Percentiles rank a stretch among this genome's conserved stretches.
phyloP scores from a whole-genome alignment of 2,329 filamentous ascomycete species.

The Decorospora gaudefroyi region DNA sequence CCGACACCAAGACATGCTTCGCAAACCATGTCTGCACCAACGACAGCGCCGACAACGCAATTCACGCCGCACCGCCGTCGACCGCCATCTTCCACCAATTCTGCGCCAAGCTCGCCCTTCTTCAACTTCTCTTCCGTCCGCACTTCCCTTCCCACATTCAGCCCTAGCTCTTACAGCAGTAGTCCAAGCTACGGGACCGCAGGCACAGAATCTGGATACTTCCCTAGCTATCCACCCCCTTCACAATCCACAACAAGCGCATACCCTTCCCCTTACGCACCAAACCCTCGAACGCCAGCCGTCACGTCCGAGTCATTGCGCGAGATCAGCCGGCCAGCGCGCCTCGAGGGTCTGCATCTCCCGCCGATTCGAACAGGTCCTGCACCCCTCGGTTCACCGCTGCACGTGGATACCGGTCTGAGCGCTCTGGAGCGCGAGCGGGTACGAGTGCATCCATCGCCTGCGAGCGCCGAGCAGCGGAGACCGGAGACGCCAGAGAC shows the following conservation, averaged over 20 bases:
- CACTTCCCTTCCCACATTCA: constrained; percentile 43
- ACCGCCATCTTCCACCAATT: constrained; percentile 40
- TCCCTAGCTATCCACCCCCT: constrained; percentile 37
- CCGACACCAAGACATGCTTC: constrained; percentile 35
- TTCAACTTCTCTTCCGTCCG: constrained; percentile 43
- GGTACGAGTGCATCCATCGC: constrained; percentile 35
- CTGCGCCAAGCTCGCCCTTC: constrained; percentile 43
- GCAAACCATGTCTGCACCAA: constrained; percentile 38
- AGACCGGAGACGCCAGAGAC: constrained; percentile 40
- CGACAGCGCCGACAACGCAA: constrained; percentile 30
- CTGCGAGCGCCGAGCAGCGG: constrained; percentile 30
- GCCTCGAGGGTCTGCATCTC: constrained; percentile 43
- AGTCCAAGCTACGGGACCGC: constrained; percentile 41
- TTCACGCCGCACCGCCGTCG: constrained; percentile 36
- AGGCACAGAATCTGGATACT: constrained; percentile 42
- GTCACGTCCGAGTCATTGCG: constrained; percentile 37
- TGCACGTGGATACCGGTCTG: constrained; percentile 32
- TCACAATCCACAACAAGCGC: constrained; percentile 27
- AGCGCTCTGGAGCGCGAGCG: constrained; percentile 24
- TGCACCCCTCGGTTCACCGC: constrained; percentile 40
- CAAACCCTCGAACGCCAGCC: constrained; percentile 32
- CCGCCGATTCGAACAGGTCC: constrained; percentile 44
- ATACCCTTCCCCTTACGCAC: constrained; percentile 39
- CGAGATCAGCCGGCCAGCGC: constrained; percentile 29
- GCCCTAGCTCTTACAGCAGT: constrained; percentile 41